Percentiles rank a stretch among this genome's conserved stretches.
Evolutionary conservation across 140 eudicot genomes (phyloP).

Genomic region (Bidens hawaiensis): DNA sequence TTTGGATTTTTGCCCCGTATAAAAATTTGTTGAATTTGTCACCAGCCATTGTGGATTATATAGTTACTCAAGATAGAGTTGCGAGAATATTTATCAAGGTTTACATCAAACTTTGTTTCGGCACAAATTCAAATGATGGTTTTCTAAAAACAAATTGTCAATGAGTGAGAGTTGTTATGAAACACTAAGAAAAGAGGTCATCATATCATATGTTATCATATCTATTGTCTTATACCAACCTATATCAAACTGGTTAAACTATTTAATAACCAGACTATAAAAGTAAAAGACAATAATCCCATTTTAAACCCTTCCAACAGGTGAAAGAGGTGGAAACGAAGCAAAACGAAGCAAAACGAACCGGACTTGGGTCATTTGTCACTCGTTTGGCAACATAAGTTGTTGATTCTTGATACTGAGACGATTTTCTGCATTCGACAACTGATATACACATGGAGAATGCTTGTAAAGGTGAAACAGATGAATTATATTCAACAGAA

Average conservation of each 20-base stretch:
- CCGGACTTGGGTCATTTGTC: slow-evolving; percentile 26
- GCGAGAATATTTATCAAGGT: too few species aligned
- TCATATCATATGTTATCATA: slow-evolving; percentile 25
- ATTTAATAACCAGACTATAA: slow-evolving; percentile 13
- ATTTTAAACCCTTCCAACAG: slow-evolving; percentile 52
- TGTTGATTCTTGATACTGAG: slow-evolving; percentile 24
- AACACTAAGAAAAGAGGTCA: background rate
- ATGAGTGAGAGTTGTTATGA: too few species aligned
- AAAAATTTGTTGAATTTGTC: too few species aligned
- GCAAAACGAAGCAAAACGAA: slow-evolving; percentile 42
- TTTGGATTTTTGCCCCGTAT: too few species aligned
- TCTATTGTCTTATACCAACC: slow-evolving; percentile 2
- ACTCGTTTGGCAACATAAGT: slow-evolving; percentile 26
- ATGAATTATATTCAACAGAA: slow-evolving; percentile 43
- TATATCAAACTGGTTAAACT: slow-evolving; percentile 12
- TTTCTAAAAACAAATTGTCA: too few species aligned
- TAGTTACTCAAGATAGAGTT: too few species aligned
- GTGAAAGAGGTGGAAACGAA: slow-evolving; percentile 58
- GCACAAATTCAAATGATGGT: too few species aligned
- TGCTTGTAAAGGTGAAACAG: slow-evolving; percentile 48
- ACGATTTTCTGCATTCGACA: slow-evolving; percentile 41
- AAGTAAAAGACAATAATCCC: background rate
- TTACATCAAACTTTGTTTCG: too few species aligned
- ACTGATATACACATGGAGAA: slow-evolving; percentile 46
- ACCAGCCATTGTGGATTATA: too few species aligned